Conservation (phyloP, 345 rosid species). For the Citrus sinensis region DNA sequence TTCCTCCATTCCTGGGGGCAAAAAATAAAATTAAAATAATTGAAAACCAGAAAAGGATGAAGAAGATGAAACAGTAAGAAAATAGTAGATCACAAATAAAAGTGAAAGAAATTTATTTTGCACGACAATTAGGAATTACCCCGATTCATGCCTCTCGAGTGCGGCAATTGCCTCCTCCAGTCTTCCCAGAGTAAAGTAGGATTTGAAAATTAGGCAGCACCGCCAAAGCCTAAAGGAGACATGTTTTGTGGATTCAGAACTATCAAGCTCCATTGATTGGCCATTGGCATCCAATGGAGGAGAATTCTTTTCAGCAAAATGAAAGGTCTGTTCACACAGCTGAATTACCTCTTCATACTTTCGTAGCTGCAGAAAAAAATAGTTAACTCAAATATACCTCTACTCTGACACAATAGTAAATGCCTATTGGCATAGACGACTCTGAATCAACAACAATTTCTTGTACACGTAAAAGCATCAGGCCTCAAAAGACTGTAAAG, state of each 20-base stretch:
- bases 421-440: background rate
- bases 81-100: conserved; percentile 13
- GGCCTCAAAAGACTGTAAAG: conserved; percentile 5
- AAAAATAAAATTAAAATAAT: background rate
- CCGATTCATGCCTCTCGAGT: conserved; percentile 61
- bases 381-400: conserved; percentile 10
- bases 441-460: background rate
- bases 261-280: conserved; percentile 31
- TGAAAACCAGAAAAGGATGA: no score
- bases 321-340: conserved; percentile 74
- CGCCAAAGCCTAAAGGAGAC: conserved; percentile 63
- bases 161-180: conserved; percentile 80
- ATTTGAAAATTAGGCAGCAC: conserved; percentile 56
- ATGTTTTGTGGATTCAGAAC: conserved; percentile 37
- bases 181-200: conserved; percentile 79
- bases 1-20: conserved; percentile 38
- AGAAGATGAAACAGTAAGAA: background rate
- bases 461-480: background rate
- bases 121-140: conserved; percentile 36
- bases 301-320: conserved; percentile 69
- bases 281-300: conserved; percentile 24
- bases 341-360: conserved; percentile 82
- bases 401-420: background rate
- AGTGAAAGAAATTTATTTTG: conserved; percentile 1
- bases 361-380: conserved; percentile 58